These are phyloP conservation scores for Kuraishia floccosa DNA, from an alignment of 805 yeast genomes.

Conservation along the genomic window DNA sequence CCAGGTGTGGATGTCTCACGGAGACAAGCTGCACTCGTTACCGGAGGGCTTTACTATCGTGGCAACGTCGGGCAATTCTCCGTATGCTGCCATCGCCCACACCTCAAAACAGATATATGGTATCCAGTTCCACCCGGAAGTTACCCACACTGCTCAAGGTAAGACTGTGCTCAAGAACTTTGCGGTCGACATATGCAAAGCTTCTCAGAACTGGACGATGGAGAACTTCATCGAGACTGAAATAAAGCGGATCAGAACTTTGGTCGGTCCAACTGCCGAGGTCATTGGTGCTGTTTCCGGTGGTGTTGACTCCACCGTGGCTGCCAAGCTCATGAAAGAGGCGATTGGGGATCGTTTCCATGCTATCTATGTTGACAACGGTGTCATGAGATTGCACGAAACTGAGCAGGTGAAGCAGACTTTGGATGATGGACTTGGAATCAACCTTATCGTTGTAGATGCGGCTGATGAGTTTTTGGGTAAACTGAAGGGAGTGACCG, in stretches of 20 bases:
- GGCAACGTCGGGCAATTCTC: slow-evolving; percentile 90
- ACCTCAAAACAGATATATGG: slow-evolving; percentile 71
- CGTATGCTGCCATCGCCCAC: slow-evolving; percentile 87
- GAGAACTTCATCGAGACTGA: slow-evolving; percentile 95
- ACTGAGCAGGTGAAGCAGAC: slow-evolving; percentile 83
- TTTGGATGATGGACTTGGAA: slow-evolving; percentile 86
- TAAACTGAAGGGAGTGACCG: slow-evolving; percentile 87
- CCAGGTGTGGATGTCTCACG: slow-evolving; percentile 99
- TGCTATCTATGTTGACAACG: slow-evolving; percentile 95
- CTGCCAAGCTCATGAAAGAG: slow-evolving; percentile 95
- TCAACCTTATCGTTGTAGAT: slow-evolving; percentile 88
- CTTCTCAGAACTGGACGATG: slow-evolving; percentile 93
- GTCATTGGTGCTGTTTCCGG: slow-evolving; percentile 99
- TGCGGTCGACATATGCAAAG: slow-evolving; percentile 84
- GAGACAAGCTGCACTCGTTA: slow-evolving; percentile 85
- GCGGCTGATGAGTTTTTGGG: slow-evolving; percentile 84
- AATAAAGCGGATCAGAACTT: slow-evolving; percentile 78
- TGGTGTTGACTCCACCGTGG: slow-evolving; percentile 99
- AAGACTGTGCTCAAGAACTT: slow-evolving; percentile 80
- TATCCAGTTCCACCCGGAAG: slow-evolving; percentile 99
- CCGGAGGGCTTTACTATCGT: slow-evolving; percentile 84
- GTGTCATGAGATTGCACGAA: slow-evolving; percentile 93
- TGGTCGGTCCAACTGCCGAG: slow-evolving; percentile 96
- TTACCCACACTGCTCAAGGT: slow-evolving; percentile 91
- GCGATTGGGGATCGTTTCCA: slow-evolving; percentile 99